Percentiles rank a stretch among this genome's conserved stretches.
These are phyloP conservation scores for Nematodospora anomalae DNA, from an alignment of 1,139 yeast species.

Conservation along the genomic window DNA sequence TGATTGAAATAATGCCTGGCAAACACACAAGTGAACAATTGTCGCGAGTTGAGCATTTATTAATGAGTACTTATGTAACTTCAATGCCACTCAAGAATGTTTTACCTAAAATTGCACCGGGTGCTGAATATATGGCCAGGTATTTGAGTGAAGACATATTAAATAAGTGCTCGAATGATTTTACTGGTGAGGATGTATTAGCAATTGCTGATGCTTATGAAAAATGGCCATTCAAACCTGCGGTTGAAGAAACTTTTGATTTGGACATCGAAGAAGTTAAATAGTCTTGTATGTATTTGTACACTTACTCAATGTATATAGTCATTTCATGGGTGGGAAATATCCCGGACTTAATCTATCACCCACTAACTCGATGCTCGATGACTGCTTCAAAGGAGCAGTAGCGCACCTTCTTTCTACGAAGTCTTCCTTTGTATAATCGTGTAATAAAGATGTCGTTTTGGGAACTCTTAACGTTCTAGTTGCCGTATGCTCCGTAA, in stretches of 20 bases:
- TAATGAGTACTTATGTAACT: constrained; percentile 36
- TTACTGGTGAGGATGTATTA: constrained; percentile 56
- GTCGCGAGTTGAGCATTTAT: constrained; percentile 66
- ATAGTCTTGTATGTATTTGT: constrained; percentile 4
- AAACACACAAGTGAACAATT: constrained; percentile 54
- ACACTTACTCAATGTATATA: background rate
- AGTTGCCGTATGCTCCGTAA: constrained; percentile 5
- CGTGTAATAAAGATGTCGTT: background rate
- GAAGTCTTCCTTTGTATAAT: background rate
- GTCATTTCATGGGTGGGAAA: background rate
- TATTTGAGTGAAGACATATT: constrained; percentile 36
- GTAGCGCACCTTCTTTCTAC: constrained; percentile 4
- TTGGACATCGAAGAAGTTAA: constrained; percentile 10
- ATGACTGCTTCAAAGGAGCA: constrained; percentile 1
- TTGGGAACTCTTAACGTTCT: background rate
- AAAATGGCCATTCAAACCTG: constrained; percentile 87
- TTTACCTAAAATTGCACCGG: constrained; percentile 69
- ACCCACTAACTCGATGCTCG: background rate
- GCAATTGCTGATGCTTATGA: constrained; percentile 53
- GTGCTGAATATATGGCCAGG: constrained; percentile 62
- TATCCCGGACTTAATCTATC: background rate
- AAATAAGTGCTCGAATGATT: constrained; percentile 46
- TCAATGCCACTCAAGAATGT: constrained; percentile 37
- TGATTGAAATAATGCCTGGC: constrained; percentile 64
- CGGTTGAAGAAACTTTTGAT: constrained; percentile 18